Percentiles rank a stretch among this genome's conserved stretches.
Evolutionary conservation across 345 rosid genomes (phyloP).

Genomic region (Gossypium mustelinum): DNA sequence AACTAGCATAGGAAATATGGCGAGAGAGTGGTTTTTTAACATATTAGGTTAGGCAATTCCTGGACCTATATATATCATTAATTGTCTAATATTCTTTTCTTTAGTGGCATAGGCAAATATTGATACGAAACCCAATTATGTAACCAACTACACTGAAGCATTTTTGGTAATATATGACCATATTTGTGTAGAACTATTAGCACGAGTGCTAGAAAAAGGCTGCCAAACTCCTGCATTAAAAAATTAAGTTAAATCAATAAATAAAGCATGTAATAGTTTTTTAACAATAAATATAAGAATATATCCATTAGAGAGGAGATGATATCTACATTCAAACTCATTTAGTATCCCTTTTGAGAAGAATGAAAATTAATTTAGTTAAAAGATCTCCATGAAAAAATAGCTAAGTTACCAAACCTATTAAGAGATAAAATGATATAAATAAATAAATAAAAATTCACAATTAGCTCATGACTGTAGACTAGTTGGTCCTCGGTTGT

Average conservation of each 20-base stretch:
- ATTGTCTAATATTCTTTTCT: neutral
- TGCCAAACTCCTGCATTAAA: neutral
- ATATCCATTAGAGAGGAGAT: no score
- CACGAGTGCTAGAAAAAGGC: constrained; percentile 2
- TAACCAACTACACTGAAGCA: neutral
- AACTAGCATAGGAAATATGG: neutral
- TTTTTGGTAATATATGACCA: neutral
- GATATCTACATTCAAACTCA: no score
- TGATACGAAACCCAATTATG: neutral
- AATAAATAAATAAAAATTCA: neutral
- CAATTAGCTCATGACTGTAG: neutral
- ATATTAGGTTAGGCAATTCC: neutral
- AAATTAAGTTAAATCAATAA: neutral
- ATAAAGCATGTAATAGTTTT: no score
- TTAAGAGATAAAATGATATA: neutral
- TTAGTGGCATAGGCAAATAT: neutral
- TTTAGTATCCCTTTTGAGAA: no score
- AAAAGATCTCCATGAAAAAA: neutral
- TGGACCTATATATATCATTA: neutral
- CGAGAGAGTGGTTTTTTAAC: neutral
- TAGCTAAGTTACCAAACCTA: neutral
- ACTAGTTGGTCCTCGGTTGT: constrained; percentile 4
- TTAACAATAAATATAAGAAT: no score
- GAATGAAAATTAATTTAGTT: no score
- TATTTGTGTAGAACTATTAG: neutral